Evolutionary conservation across 164 flowering plant genomes (phyloP), one percentile per base, ranked within the genome.

Genomic region (Vitis cinerea): DNA sequence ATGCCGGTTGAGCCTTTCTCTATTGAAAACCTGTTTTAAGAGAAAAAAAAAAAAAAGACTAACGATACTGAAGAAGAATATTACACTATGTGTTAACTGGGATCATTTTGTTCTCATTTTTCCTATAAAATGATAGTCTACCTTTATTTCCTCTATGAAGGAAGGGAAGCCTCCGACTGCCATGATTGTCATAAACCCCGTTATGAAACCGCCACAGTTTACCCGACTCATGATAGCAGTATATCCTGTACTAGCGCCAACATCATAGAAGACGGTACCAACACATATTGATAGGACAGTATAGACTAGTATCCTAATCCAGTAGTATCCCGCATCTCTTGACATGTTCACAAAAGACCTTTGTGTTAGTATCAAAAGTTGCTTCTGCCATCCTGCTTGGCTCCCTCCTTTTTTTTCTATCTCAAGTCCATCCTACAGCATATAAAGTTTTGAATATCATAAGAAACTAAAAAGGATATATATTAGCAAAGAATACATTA

Each of bases 81-180:
- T 23, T 23, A 23, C 27, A 23, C 1, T 23, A 23, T 23, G 27
- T 23, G 27, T 23, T 23, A 23, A 23, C 27, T 23, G 27, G 27
- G 0, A 23, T 23, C 27, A 23, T 23, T 23, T 0, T 23, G 27
- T 31, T 31, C 44, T 31, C 44, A 31, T 31, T 31, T 31, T 62
- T 16, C 5, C 10, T 23, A 9, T 56, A 59, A 23, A 3, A 9
- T 59, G 29, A n/a, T 56, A n/a, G 23, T 50, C 65, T 64, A 86
- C 94, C 93, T 90, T 92, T 91, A 92, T 90, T 76, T 92, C 97
- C 81, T 92, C 97, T 11, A 90, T 69, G 74, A 90, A 88, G 37
- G 95, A 92, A 29, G 94, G 97, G 75, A 91, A 91, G 53, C 97
- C 93, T 65, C 94, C 97, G 15, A 91, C 90, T 29, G 97, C 87